phyloP scores from a whole-genome alignment of 805 yeast genomes.

The Spathaspora passalidarum region DNA sequence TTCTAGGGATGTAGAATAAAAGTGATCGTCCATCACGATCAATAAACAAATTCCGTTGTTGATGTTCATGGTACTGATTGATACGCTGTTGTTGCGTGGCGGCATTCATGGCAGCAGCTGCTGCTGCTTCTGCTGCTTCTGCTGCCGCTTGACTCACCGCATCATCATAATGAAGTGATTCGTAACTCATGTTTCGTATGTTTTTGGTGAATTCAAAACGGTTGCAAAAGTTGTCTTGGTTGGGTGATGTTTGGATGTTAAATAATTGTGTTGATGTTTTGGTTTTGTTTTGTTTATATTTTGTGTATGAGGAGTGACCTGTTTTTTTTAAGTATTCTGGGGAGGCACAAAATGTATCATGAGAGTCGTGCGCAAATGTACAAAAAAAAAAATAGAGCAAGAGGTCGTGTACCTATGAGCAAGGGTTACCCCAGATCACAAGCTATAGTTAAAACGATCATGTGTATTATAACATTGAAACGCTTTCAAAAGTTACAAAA shows the following conservation, averaged over 20 bases:
- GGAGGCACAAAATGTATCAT: background rate
- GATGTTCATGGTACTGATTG: constrained; percentile 2
- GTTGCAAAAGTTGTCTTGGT: constrained; percentile 1
- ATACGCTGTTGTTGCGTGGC: constrained; percentile 4
- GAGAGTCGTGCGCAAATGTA: constrained; percentile 3
- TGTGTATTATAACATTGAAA: background rate
- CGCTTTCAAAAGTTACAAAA: background rate
- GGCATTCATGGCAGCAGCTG: constrained; percentile 8
- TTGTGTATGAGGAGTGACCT: background rate
- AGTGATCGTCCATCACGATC: constrained; percentile 13
- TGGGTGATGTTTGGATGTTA: constrained; percentile 7
- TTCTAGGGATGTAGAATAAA: constrained; percentile 13
- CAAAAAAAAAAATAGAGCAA: background rate
- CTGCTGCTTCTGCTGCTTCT: constrained; percentile 8
- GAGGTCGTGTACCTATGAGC: background rate
- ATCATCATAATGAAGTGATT: background rate
- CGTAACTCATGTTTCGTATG: constrained; percentile 1
- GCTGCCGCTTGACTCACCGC: constrained; percentile 1
- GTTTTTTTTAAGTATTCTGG: background rate
- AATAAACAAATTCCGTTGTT: constrained; percentile 3
- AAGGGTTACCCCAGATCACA: background rate
- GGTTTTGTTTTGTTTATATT: background rate
- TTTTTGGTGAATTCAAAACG: constrained; percentile 1
- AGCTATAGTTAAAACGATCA: background rate
- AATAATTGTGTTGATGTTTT: background rate